A percentile compares a stretch with the other conserved stretches of the same genome.
Evolutionary conservation across 257 asterid species (phyloP).

Genomic region (Solanum clarkiae): DNA sequence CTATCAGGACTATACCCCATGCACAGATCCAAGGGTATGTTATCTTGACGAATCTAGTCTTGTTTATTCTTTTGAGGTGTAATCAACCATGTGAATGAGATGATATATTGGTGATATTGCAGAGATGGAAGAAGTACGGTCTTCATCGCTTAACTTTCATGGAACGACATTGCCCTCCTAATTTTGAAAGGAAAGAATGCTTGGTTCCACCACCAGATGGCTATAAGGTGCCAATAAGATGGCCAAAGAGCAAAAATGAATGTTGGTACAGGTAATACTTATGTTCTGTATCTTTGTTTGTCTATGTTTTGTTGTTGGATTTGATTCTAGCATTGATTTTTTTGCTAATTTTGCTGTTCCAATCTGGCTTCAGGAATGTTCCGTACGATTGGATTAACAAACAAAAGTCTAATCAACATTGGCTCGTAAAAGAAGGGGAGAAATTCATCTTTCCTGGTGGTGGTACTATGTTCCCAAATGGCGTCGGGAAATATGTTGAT

Average conservation of each 20-base stretch:
- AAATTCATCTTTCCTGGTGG: conserved; percentile 97
- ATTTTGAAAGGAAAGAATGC: conserved; percentile 61
- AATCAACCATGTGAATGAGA: not conserved
- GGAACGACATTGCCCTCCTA: conserved; percentile 93
- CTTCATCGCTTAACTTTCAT: conserved; percentile 49
- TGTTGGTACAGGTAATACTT: conserved; percentile 78
- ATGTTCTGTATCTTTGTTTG: not conserved
- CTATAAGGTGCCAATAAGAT: conserved; percentile 60
- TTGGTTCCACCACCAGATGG: conserved; percentile 87
- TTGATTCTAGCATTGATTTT: not conserved
- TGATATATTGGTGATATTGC: not conserved
- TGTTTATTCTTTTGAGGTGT: not conserved
- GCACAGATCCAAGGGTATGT: conserved; percentile 96
- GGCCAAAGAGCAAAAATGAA: conserved; percentile 84
- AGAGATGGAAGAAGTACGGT: conserved; percentile 76
- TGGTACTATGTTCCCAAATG: conserved; percentile 96
- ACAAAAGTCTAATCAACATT: conserved; percentile 87
- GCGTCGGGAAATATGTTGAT: conserved; percentile 81
- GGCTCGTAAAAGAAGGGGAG: conserved; percentile 92
- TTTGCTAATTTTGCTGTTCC: not conserved
- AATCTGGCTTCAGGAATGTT: conserved; percentile 49
- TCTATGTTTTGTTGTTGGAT: not conserved
- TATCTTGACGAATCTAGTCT: not conserved
- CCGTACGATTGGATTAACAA: conserved; percentile 98
- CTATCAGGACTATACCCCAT: conserved; percentile 86